Evolutionary conservation across 139 green algal species (phyloP), one percentile per base, ranked within the genome.

Genomic region (Ulvella scutata): DNA sequence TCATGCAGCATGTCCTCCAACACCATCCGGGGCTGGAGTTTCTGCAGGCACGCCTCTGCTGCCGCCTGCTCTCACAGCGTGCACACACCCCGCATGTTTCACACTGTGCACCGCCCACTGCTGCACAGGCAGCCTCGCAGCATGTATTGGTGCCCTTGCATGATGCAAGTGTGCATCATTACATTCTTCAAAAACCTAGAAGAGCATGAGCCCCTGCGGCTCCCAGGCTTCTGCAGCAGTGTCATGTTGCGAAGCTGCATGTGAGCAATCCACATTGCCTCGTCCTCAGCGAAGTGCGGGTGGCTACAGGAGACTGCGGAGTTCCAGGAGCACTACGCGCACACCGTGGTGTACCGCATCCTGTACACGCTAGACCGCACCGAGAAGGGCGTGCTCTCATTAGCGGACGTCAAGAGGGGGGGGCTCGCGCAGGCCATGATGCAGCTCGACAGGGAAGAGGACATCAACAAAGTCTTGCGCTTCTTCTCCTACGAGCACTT

Each of bases 401-500:
- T 90, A 61, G 76, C 89, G 17, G 94, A 98, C 82, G 79, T 98
- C 36, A 89, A 90, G 51, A 83, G 86, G n/a, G 87, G 87, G 26
- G 90, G 97, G 75, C 73, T 99, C 43, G 75, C 98, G 39, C 82
- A 88, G 21, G 88, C 89, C 3, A 83, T 99, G 79, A 78, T 85
- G 29, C 76, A 89, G 59, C 83, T 98, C 74, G 93, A 98, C 72
- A 78, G 85, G 34, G 89, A 98, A 77, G 90, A 94, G 76, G 95
- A 99, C 85, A 96, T 99, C 84, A 99, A 99, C 87, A 84, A 88
- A 72, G 82, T 87, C 29, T 72, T 43, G 33, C 26, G 39, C 4
- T 28, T 26, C 82, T 98, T 98, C 79, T 95, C 86, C 17, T 99
- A 99, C 80, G 95, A 99, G 86, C 95, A 99, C 83, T 99, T 99